Evolutionary conservation across 139 green algal genomes (phyloP), one percentile per base, ranked within the genome.

Genomic region (Bryopsis sp.): DNA sequence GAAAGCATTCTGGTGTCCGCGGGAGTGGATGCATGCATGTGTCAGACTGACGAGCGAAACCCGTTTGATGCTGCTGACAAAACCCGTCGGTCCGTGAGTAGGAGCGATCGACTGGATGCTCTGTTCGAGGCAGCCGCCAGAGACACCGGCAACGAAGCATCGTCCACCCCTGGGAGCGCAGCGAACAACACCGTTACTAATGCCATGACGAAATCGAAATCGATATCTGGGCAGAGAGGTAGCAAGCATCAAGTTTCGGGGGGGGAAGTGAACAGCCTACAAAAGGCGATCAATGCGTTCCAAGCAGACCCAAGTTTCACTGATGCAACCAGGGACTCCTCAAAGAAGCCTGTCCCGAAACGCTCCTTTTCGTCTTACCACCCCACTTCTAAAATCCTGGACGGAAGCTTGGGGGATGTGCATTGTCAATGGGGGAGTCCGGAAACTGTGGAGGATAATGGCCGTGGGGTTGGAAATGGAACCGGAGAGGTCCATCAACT

Each of bases 1-100:
- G 82, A 85, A 74, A 79, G 35, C 6, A 78, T 88, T 2, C 76
- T 95, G 43, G 87, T 96, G 19, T 84, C 80, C 0, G 86, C 85
- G 1, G 89, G 85, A 3, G 54, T 71, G 1, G 81, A 86, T 11
- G 77, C 79, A 31, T 96, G 90, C 77, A 75, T 47, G 1, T 95
- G 90, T 74, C 28, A 54, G 46, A 34, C 47, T 24, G 6, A 35
- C 37, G 47, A 54, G 33, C 33, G 24, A 31, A 26, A 36, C 3
- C 31, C 28, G 6, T 33, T 43, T 54, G 28, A 33, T 22, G 4
- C 6, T 19, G 1, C 29, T 59, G 24, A 31, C 48, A 39, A 36
- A 36, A 1, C 19, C 63, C n/a, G 32, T 7, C 4, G 24, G 29
- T 39, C n/a, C 7, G 26, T 38, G n/a, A 19, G 11, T 58, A 22